These are phyloP conservation scores for Ascochyta pisi DNA, from an alignment of 2,329 filamentous ascomycete species.

Conservation along the genomic window DNA sequence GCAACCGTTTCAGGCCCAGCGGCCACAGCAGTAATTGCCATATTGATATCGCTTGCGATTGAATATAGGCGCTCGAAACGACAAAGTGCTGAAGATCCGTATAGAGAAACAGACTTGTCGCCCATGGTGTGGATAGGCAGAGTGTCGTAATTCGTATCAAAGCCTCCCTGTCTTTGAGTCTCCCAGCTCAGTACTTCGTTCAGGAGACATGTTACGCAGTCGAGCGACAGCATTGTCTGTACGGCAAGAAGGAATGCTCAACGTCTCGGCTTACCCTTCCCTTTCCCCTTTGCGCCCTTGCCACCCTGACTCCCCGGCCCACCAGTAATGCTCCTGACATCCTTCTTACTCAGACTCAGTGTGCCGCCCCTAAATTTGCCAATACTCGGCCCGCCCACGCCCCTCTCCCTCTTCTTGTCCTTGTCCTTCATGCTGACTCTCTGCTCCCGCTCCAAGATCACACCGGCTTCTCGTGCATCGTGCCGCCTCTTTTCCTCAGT, in stretches of 20 bases:
- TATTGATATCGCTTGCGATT: neutral
- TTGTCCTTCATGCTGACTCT: constrained; percentile 57
- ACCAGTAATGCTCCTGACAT: constrained; percentile 70
- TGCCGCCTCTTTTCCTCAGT: constrained; percentile 74
- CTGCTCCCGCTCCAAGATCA: constrained; percentile 75
- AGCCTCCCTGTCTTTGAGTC: too few relatives aligned
- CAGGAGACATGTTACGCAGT: too few relatives aligned
- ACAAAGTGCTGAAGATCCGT: too few relatives aligned
- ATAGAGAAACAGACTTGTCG: too few relatives aligned
- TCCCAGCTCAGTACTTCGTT: too few relatives aligned
- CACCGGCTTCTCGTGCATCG: constrained; percentile 88
- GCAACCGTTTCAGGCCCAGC: too few relatives aligned
- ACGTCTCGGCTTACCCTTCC: constrained; percentile 13
- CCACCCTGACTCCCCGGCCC: constrained; percentile 57
- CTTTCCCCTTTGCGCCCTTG: constrained; percentile 22
- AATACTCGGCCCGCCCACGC: constrained; percentile 77
- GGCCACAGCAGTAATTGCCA: neutral
- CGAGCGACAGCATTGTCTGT: too few relatives aligned
- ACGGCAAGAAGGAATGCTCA: neutral
- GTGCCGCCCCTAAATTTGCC: constrained; percentile 82
- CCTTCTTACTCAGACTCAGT: constrained; percentile 77
- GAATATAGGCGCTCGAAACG: neutral
- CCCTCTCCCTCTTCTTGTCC: constrained; percentile 59
- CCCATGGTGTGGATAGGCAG: too few relatives aligned
- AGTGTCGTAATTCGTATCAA: too few relatives aligned